Evolutionary conservation across 78 protist species (phyloP), one percentile per base, ranked within the genome.

Genomic region (Dictyostelium capitatum): DNA sequence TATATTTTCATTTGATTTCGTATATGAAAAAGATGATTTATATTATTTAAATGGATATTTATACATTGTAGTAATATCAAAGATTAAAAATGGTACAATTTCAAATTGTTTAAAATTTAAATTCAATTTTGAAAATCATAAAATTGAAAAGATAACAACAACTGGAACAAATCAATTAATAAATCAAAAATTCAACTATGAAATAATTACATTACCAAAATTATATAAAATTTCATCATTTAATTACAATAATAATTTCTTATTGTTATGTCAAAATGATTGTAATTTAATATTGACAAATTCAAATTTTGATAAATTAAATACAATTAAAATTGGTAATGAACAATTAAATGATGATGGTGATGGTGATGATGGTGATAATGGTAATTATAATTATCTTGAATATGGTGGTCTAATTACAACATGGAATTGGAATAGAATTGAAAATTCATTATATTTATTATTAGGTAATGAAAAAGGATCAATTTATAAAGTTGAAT

Each of bases 401-500:
- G 69, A 59, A 59, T 25, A 59, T 59, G 69, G 69, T 8, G n/a
- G n/a, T n/a, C n/a, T n/a, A n/a, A n/a, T n/a, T n/a, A 67, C 75
- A 4, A 20, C 47, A 14, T 67, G 48, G 41, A 67, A 37, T 67
- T 67, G 75, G 75, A 15, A 67, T 67, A 6, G 10, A 67, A 28
- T 41, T 6, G 75, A 67, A 11, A 30, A 43, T 6, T 2, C 5
- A 25, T 2, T 50, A 23, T 5, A 77, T 77, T 15, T 77, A 50
- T 5, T 77, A 28, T n/a, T 77, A 11, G 57, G 56, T 19, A 50
- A 77, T 50, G 82, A 77, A 37, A 46, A 15, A 10, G 82, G 82
- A 2, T 25, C 6, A 37, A 19, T 77, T 3, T 77, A 77, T 77
- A 50, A 50, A n/a, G n/a, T 77, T 1, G 30, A 11, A 12, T 67